These are phyloP conservation scores for Pseudogymnoascus sp. DNA, from an alignment of 2,329 filamentous ascomycete species.

Conservation along the genomic window DNA sequence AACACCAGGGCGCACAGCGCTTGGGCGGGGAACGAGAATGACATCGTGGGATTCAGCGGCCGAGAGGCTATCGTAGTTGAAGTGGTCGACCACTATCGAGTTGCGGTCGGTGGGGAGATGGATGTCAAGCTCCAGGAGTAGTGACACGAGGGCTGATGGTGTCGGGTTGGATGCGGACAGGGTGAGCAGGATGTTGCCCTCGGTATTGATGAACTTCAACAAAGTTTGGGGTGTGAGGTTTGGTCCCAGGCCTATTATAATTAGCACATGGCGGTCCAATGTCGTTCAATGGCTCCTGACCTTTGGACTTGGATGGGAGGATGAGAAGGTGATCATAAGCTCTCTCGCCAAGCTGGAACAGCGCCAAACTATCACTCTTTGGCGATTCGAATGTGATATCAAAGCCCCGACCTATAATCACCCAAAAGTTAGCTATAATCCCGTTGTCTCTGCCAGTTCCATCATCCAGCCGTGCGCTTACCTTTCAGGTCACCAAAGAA, in stretches of 20 bases:
- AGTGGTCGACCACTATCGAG: slow-evolving; percentile 85
- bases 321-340: slow-evolving; percentile 87
- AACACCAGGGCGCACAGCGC: slow-evolving; percentile 57
- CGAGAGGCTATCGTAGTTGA: slow-evolving; percentile 76
- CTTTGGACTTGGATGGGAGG: slow-evolving; percentile 85
- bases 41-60: slow-evolving; percentile 83
- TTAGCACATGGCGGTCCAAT: slow-evolving; percentile 11
- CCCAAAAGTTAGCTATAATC: slow-evolving; percentile 1
- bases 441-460: not conserved
- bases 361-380: slow-evolving; percentile 66
- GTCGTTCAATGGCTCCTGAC: slow-evolving; percentile 36
- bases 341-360: slow-evolving; percentile 82
- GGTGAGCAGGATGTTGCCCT: slow-evolving; percentile 85
- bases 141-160: slow-evolving; percentile 65
- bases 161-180: slow-evolving; percentile 67
- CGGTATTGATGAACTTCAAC: slow-evolving; percentile 82
- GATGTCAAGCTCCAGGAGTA: slow-evolving; percentile 85
- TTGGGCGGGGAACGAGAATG: slow-evolving; percentile 66
- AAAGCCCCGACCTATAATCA: slow-evolving; percentile 66
- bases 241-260: slow-evolving; percentile 66
- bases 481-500: slow-evolving; percentile 69
- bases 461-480: slow-evolving; percentile 33
- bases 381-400: slow-evolving; percentile 74
- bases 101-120: slow-evolving; percentile 79
- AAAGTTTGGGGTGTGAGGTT: slow-evolving; percentile 78